Evolutionary conservation across 371 early-diverging fungal genomes (phyloP), one percentile per base, ranked within the genome.

Genomic region (Mucor racemosus): DNA sequence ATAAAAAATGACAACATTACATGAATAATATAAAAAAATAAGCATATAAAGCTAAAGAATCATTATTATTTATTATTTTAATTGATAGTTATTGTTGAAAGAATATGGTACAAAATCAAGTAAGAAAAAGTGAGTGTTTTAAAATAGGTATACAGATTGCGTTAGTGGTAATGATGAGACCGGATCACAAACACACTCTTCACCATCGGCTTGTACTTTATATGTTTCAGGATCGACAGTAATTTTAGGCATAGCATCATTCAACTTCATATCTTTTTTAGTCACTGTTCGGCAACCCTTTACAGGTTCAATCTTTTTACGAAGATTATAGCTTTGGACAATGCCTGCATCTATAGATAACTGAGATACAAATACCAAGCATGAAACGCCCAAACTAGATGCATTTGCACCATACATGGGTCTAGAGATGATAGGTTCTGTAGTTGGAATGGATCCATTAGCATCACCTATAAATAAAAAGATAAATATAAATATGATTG

Each of bases 161-260:
- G 91, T 86, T 68, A 97, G 76, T 4, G 95, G 91, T 56, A 96
- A 75, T 17, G 76, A 76, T 0, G 80, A 77, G 0, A 90, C 92
- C 13, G 96, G 94, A 35, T 84, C 88, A 72, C 92, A 91, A 17
- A 76, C 81, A 53, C 91, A 86, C 5, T 78, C 71, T 61, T 83
- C 76, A n/a, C 95, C 96, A 71, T 96, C 92, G 1, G 92, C 92
- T 15, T 71, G 83, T 11, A 96, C 96, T 36, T 84, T 86, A 71
- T 95, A 96, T 1, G 94, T 95, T 71, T 96, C 97, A 0, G 97
- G 95, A 65, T 97, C 95, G 1, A 96, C 94, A 0, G 82, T 72
- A 7, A 96, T 89, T 4, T 84, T 81, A 1, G 97, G 97, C 73
- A 89, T 78, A 1, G 80, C 66, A 62, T 87, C 85, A 72, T 97